Percentiles rank a stretch among this genome's conserved stretches.
Evolutionary conservation across 208 protist species (phyloP).

Genomic region (Crithidia expoeki): DNA sequence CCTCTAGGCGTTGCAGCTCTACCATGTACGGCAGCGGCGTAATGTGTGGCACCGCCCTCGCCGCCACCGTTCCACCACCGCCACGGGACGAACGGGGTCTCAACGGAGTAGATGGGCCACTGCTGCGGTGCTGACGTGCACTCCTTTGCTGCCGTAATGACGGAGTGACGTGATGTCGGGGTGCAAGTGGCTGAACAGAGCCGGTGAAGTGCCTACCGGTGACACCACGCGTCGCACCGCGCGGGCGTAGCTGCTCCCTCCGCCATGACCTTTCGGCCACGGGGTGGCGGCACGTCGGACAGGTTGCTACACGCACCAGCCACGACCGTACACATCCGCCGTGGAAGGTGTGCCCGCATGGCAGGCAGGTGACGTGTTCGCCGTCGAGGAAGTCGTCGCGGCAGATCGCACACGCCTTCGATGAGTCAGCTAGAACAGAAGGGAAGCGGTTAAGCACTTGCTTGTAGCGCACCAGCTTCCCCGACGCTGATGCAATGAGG

Average conservation of each 20-base stretch:
- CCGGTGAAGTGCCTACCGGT: constrained; percentile 13
- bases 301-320: constrained; percentile 57
- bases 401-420: constrained; percentile 75
- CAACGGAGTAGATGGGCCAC: not conserved
- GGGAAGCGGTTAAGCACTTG: constrained; percentile 57
- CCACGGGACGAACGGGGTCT: not conserved
- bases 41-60: not conserved
- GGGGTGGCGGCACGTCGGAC: constrained; percentile 74
- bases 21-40: constrained; percentile 13
- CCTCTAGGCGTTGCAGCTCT: constrained; percentile 25
- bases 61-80: too few species aligned
- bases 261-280: constrained; percentile 16
- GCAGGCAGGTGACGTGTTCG: constrained; percentile 59
- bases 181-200: constrained; percentile 38
- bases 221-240: not conserved
- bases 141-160: too few species aligned
- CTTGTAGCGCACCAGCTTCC: constrained; percentile 41
- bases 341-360: constrained; percentile 88
- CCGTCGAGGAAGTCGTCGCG: constrained; percentile 52
- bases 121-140: not conserved
- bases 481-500: constrained; percentile 26
- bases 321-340: constrained; percentile 75
- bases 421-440: constrained; percentile 34
- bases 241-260: not conserved
- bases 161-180: constrained; percentile 22